These are phyloP conservation scores for Kodamaea plutei DNA, from an alignment of 1,139 yeast genomes.

Conservation along the genomic window DNA sequence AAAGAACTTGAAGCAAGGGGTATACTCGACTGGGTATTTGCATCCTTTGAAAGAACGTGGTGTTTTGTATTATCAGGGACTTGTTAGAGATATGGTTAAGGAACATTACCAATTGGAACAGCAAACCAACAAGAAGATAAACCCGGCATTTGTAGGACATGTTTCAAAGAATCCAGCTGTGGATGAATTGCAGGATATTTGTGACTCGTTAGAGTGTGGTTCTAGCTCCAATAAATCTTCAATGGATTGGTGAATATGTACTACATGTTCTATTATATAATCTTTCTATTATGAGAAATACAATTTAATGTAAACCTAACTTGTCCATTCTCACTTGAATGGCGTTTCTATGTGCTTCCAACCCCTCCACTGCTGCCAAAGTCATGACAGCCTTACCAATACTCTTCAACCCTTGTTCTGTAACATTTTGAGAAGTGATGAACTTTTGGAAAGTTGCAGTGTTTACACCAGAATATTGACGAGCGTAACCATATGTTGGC, in stretches of 20 bases:
- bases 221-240: constrained; percentile 5
- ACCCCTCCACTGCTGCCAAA: constrained; percentile 93
- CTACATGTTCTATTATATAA: neutral
- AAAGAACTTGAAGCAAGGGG: constrained; percentile 56
- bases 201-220: constrained; percentile 46
- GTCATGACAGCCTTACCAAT: constrained; percentile 96
- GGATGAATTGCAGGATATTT: constrained; percentile 46
- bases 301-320: constrained; percentile 42
- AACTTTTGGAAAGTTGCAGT: constrained; percentile 94
- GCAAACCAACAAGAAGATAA: constrained; percentile 40
- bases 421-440: constrained; percentile 88
- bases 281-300: constrained; percentile 2
- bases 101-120: constrained; percentile 46
- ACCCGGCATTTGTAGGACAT: constrained; percentile 48
- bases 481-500: constrained; percentile 97
- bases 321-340: constrained; percentile 89
- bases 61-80: constrained; percentile 51
- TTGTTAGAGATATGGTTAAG: constrained; percentile 58
- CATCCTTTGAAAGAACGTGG: constrained; percentile 59
- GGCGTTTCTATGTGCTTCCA: constrained; percentile 95
- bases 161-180: constrained; percentile 38
- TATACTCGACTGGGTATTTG: constrained; percentile 52
- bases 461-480: constrained; percentile 95
- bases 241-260: constrained; percentile 10
- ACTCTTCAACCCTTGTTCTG: constrained; percentile 75